A percentile compares a stretch with the other conserved stretches of the same genome.
These are phyloP conservation scores for Zea luxurians DNA, from an alignment of 176 grass and related monocot genomes.

Conservation along the genomic window DNA sequence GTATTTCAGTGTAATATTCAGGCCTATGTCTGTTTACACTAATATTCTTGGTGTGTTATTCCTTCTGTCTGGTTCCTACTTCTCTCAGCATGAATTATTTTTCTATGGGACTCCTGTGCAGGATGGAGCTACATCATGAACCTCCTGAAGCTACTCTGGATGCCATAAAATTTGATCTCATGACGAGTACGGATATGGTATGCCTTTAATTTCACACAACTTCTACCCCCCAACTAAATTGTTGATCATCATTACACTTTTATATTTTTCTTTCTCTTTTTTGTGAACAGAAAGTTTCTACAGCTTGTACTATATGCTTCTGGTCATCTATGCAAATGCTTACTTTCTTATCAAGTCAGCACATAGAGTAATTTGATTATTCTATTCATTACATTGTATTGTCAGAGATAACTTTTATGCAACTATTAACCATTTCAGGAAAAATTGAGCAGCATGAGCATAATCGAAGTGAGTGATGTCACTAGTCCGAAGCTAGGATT, in stretches of 20 bases:
- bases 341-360: background rate
- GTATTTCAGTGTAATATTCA: background rate
- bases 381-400: constrained; percentile 16
- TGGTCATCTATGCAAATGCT: background rate
- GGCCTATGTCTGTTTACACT: background rate
- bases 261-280: background rate
- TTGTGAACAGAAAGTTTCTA: background rate
- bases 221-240: background rate
- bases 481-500: constrained; percentile 75
- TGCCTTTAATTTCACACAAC: constrained; percentile 29
- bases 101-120: constrained; percentile 31
- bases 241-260: background rate
- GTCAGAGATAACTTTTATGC: background rate
- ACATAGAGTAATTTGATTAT: constrained; percentile 27
- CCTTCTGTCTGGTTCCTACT: constrained; percentile 20
- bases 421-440: constrained; percentile 55
- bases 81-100: constrained; percentile 30
- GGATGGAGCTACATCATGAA: constrained; percentile 50
- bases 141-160: constrained; percentile 47
- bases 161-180: constrained; percentile 64
- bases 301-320: background rate
- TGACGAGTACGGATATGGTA: constrained; percentile 80
- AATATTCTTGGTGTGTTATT: constrained; percentile 16
- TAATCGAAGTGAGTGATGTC: constrained; percentile 69
- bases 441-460: constrained; percentile 55